Evolutionary conservation across 306 rosid species (phyloP).

Genomic region (Prunus armeniaca): DNA sequence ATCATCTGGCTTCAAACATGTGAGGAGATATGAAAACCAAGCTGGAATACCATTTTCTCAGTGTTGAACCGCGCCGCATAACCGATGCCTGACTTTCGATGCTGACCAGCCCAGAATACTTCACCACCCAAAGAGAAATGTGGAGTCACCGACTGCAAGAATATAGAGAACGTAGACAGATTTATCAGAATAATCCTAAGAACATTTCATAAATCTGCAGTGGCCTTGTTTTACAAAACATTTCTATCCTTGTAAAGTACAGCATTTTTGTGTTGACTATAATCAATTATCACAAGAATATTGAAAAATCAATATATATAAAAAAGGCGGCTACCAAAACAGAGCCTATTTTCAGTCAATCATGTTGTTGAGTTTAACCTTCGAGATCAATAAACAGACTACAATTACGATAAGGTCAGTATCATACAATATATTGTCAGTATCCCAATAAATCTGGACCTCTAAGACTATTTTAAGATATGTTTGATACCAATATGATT

Average conservation of each 20-base stretch:
- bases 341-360: neutral
- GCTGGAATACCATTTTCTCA: conserved; percentile 67
- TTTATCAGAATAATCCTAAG: neutral
- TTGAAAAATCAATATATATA: too few relatives aligned
- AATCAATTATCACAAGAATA: too few relatives aligned
- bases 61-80: conserved; percentile 86
- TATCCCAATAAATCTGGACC: neutral
- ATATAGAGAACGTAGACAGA: conserved; percentile 1
- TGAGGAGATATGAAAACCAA: neutral
- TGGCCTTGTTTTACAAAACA: neutral
- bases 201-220: neutral
- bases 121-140: conserved; percentile 87
- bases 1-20: neutral
- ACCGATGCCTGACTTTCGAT: conserved; percentile 83
- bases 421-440: neutral
- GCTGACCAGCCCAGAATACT: conserved; percentile 98
- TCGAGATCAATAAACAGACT: neutral
- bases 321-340: neutral
- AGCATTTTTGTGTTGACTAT: neutral
- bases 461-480: neutral
- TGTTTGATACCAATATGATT: neutral
- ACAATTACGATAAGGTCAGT: too few relatives aligned
- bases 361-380: neutral
- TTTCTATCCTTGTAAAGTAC: neutral
- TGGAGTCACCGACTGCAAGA: conserved; percentile 67